A percentile compares a stretch with the other conserved stretches of the same genome.
phyloP scores from a whole-genome alignment of 2,329 filamentous ascomycete species.

The Pyrenochaeta sp. region DNA sequence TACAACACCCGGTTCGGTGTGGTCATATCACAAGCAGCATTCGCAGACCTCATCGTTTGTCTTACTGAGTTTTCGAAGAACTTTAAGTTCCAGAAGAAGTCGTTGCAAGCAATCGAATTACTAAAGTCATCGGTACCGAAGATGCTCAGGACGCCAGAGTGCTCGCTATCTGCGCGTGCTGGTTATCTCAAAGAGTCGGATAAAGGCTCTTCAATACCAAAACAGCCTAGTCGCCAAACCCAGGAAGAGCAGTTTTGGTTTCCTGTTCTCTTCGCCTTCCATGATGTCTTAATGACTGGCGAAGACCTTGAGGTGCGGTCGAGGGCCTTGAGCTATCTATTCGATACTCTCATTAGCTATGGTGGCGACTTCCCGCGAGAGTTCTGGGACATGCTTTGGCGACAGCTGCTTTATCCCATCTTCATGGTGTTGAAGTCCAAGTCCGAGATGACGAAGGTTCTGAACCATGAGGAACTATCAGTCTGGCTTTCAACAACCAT shows the following conservation, averaged over 20 bases:
- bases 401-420: conserved; percentile 95
- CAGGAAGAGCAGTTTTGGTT: conserved; percentile 99
- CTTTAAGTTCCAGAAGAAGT: conserved; percentile 98
- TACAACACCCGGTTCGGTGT: conserved; percentile 96
- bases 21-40: conserved; percentile 94
- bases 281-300: conserved; percentile 98
- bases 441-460: conserved; percentile 93
- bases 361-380: conserved; percentile 90
- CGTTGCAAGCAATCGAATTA: conserved; percentile 91
- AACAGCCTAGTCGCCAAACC: conserved; percentile 79
- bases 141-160: conserved; percentile 96
- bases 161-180: conserved; percentile 78
- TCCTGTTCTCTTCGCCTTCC: conserved; percentile 95
- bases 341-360: conserved; percentile 89
- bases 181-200: conserved; percentile 60
- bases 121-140: conserved; percentile 92
- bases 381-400: conserved; percentile 99
- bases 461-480: conserved; percentile 95
- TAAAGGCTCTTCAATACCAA: conserved; percentile 61
- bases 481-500: conserved; percentile 99
- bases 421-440: conserved; percentile 98
- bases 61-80: conserved; percentile 99
- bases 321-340: conserved; percentile 90
- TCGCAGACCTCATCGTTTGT: conserved; percentile 95
- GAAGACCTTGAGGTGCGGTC: conserved; percentile 96